A percentile compares a stretch with the other conserved stretches of the same genome.
Conservation (phyloP, 805 yeast species). For the Alloascoidea hylecoeti region DNA sequence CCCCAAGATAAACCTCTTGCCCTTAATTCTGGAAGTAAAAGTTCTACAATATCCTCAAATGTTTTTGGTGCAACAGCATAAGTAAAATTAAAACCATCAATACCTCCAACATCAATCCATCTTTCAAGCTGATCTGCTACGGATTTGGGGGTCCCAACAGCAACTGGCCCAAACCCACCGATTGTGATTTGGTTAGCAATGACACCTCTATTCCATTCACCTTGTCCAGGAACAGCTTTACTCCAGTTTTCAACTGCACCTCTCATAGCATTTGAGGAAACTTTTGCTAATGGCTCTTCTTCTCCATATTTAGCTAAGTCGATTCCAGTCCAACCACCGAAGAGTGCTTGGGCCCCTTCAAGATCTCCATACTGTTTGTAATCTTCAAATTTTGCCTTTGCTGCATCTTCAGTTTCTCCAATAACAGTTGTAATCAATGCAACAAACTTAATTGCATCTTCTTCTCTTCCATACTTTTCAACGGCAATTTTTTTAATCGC, state of each 20-base stretch:
- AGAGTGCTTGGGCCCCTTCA: slow-evolving; percentile 27
- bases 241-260: slow-evolving; percentile 22
- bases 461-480: slow-evolving; percentile 21
- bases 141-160: slow-evolving; percentile 22
- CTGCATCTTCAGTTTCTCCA: slow-evolving; percentile 27
- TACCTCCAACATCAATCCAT: slow-evolving; percentile 23
- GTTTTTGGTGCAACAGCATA: slow-evolving; percentile 23
- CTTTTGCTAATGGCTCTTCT: slow-evolving; percentile 19
- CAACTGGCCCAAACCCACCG: slow-evolving; percentile 15
- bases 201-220: slow-evolving; percentile 12
- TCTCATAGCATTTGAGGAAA: slow-evolving; percentile 19
- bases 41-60: slow-evolving; percentile 22
- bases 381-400: slow-evolving; percentile 21
- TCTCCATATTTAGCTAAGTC: slow-evolving; percentile 21
- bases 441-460: slow-evolving; percentile 22
- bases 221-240: slow-evolving; percentile 15
- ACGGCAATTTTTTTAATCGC: slow-evolving; percentile 19
- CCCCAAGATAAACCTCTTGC: slow-evolving; percentile 20
- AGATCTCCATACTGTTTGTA: slow-evolving; percentile 20
- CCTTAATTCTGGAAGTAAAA: slow-evolving; percentile 22
- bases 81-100: slow-evolving; percentile 28
- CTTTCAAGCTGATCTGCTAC: slow-evolving; percentile 25
- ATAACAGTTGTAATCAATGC: slow-evolving; percentile 22
- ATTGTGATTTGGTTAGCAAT: slow-evolving; percentile 20
- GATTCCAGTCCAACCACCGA: slow-evolving; percentile 26